Conservation (phyloP, 768 basidiomycete species). For the Podaxis mareebaensis region DNA sequence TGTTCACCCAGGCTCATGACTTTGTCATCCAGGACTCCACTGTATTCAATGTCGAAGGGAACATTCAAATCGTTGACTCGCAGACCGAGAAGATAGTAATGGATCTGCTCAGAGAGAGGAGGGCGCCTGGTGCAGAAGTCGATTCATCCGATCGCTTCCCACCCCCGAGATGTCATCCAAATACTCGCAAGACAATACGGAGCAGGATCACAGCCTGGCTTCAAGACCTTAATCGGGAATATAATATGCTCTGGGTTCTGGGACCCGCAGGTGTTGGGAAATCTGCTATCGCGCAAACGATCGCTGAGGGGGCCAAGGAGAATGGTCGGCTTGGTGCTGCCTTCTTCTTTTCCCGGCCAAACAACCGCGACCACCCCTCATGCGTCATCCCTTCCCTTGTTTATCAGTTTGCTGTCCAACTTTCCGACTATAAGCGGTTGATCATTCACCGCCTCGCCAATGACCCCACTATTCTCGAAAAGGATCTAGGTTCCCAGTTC, state of each 20-base stretch:
- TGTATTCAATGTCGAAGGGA: not conserved
- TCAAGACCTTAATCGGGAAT: conserved; percentile 35
- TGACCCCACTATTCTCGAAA: not conserved
- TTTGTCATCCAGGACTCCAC: not conserved
- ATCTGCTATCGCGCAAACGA: not conserved
- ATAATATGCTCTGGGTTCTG: not conserved
- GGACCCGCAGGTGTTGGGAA: not conserved
- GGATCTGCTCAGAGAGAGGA: not conserved
- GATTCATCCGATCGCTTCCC: conserved; percentile 12
- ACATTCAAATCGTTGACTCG: not conserved
- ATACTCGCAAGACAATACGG: conserved; percentile 17
- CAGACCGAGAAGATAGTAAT: not conserved
- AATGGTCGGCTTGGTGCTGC: conserved; percentile 5
- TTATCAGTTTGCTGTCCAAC: not conserved
- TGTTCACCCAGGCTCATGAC: not conserved
- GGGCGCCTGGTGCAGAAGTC: not conserved
- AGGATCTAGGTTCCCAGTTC: not conserved
- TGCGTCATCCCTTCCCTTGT: not conserved
- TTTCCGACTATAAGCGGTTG: not conserved
- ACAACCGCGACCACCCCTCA: not conserved
- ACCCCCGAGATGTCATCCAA: conserved; percentile 20
- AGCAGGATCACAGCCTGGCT: conserved; percentile 36
- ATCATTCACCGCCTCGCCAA: not conserved
- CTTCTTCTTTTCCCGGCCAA: conserved; percentile 5
- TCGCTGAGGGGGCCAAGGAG: not conserved